Conservation (phyloP, 2,329 filamentous ascomycete genomes). For the Trichoderma oligosporum region DNA sequence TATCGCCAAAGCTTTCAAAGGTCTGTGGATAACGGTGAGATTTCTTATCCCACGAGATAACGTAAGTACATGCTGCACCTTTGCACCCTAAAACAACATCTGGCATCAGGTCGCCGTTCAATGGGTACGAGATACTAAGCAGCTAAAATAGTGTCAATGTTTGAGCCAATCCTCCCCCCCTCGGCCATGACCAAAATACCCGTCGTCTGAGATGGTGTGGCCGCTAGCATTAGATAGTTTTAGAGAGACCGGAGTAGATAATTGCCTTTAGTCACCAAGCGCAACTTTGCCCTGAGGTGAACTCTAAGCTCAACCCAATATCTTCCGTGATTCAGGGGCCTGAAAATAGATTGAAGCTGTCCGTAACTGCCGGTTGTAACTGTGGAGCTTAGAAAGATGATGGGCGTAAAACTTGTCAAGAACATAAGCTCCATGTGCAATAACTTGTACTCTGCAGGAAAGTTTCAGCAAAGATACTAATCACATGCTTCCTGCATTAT, state of each 20-base stretch:
- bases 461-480: too few species aligned
- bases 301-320: neutral
- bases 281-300: neutral
- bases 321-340: neutral
- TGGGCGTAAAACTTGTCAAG: too few species aligned
- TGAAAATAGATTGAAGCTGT: too few species aligned
- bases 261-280: neutral
- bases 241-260: neutral
- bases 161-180: neutral
- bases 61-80: neutral
- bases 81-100: slow-evolving; percentile 9
- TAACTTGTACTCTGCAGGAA: too few species aligned
- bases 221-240: neutral
- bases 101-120: neutral
- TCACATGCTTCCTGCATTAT: too few species aligned
- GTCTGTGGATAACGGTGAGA: neutral
- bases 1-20: too few species aligned
- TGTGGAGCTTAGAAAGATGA: too few species aligned
- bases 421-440: too few species aligned
- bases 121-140: slow-evolving; percentile 1
- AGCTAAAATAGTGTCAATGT: slow-evolving; percentile 11
- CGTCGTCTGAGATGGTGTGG: neutral
- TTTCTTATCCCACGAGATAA: slow-evolving; percentile 2
- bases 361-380: too few species aligned
- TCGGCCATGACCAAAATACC: neutral